Evolutionary conservation across 2,329 filamentous ascomycete genomes (phyloP).

Genomic region (Onygenales sp.): DNA sequence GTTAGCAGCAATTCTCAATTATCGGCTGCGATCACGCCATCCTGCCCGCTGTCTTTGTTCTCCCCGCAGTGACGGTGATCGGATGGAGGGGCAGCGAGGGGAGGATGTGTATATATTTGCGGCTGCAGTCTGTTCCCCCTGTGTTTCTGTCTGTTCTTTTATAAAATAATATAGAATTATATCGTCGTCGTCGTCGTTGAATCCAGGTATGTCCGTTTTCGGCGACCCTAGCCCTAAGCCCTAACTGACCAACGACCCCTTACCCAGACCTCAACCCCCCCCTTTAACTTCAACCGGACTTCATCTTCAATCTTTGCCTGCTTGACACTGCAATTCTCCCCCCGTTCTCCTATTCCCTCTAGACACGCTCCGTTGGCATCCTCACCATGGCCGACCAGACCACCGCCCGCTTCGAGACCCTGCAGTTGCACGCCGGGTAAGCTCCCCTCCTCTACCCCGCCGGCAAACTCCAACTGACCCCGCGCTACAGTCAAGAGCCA

Average conservation of each 20-base stretch:
- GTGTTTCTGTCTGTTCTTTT: too few relatives aligned
- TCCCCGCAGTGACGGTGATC: too few relatives aligned
- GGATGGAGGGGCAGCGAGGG: too few relatives aligned
- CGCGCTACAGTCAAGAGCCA: conserved; percentile 56
- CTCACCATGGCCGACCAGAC: conserved; percentile 17
- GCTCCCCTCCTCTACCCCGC: conserved; percentile 10
- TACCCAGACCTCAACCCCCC: too few relatives aligned
- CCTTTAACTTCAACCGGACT: neutral
- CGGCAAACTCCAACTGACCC: neutral
- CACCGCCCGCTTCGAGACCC: conserved; percentile 61
- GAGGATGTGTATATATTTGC: neutral
- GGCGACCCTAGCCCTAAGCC: neutral
- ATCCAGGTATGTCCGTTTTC: neutral
- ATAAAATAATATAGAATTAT: too few relatives aligned
- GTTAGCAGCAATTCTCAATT: too few relatives aligned
- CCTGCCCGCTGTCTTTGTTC: too few relatives aligned
- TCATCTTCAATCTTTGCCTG: too few relatives aligned
- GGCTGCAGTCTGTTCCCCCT: neutral
- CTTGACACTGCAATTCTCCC: neutral
- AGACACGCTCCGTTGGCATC: neutral
- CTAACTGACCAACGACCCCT: neutral
- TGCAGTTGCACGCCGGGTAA: conserved; percentile 78
- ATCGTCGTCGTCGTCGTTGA: neutral
- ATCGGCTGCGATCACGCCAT: neutral
- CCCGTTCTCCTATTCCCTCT: neutral